Percentiles rank a stretch among this genome's conserved stretches.
Conservation (phyloP, 345 rosid genomes). For the Mallotus nudiflorus region DNA sequence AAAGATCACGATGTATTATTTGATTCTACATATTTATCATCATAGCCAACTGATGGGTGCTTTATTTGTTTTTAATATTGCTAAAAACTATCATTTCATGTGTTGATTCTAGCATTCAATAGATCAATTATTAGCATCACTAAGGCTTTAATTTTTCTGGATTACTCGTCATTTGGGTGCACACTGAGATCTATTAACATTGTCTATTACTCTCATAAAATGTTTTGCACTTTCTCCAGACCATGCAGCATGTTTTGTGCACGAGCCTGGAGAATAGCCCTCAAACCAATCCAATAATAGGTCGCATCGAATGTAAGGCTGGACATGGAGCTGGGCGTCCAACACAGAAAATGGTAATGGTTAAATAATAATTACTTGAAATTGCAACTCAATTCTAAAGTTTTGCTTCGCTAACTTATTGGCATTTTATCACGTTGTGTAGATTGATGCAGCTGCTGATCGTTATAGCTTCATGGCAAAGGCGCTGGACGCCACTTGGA, state of each 20-base stretch:
- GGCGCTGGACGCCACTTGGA: slow-evolving; percentile 72
- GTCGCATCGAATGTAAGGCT: slow-evolving; percentile 84
- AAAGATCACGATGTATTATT: not conserved
- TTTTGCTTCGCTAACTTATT: not conserved
- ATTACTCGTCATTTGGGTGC: not conserved
- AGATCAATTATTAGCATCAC: not conserved
- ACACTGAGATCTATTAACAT: not conserved
- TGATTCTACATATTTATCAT: not conserved
- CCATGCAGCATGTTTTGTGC: slow-evolving; percentile 75
- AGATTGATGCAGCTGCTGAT: slow-evolving; percentile 91
- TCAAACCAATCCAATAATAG: slow-evolving; percentile 82
- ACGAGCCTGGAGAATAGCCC: slow-evolving; percentile 74
- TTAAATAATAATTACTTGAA: not conserved
- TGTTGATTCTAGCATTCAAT: not conserved
- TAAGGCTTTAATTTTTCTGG: no score
- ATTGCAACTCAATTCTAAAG: not conserved
- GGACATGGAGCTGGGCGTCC: slow-evolving; percentile 97
- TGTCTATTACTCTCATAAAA: no score
- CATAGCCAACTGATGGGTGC: not conserved
- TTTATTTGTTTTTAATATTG: not conserved
- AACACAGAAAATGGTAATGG: slow-evolving; percentile 68
- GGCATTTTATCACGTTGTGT: slow-evolving; percentile 12
- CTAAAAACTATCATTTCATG: not conserved
- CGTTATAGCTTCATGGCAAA: slow-evolving; percentile 81
- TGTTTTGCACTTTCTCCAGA: slow-evolving; percentile 37